Base-by-base conservation (phyloP, 2,329 filamentous ascomycete species). In the Fusarium hainanense region DNA sequence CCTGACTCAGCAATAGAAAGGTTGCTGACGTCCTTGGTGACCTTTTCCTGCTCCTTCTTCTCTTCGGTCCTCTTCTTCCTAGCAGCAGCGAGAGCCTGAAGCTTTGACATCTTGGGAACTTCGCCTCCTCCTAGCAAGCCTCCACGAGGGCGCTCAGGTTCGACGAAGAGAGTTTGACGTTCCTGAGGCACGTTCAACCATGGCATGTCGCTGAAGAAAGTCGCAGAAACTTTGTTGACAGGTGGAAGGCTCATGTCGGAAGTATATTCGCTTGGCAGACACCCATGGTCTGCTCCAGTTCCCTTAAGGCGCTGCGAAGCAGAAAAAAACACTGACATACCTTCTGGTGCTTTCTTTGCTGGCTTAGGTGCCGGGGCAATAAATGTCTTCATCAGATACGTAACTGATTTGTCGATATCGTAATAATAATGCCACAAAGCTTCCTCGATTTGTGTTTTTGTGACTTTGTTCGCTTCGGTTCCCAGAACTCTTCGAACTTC, bases 381-480 rank as follows among this genome's bases (percentile, higher is more conserved):
- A 69, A 83, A 87, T 32, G 84, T 90, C 85, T 90, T 92, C 68
- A 89, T 87, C 61, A 99, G 81, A 76, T 97, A 98, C 59, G 87
- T 85, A 40, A 97, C 91, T 2, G 93, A 89, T 80, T 97, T 97
- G 60, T 90, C 91, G 30, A 97, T 85, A 75, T 99, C 94, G 78
- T 94, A 98, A 79, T 95, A 98, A 80, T 98, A 98, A 80, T 99
- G 89, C 93, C 94, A 98, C 18, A 99, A 81, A 0, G 94, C 88
- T 66, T 98, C 95, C 78, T 97, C 89, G 67, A 98, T 95, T 76
- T 97, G 91, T 40, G 76, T 79, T 47, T 79, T 81, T 37, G 85
- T 87, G 73, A 90, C 85, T 66, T 87, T 89, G 69, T 81, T 81
- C 32, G 85, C 83, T 64, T 88, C 84, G 12, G 82, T 79, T 9